Base-by-base conservation (phyloP, 2,329 filamentous ascomycete genomes). In the Pseudopithomyces chartarum region DNA sequence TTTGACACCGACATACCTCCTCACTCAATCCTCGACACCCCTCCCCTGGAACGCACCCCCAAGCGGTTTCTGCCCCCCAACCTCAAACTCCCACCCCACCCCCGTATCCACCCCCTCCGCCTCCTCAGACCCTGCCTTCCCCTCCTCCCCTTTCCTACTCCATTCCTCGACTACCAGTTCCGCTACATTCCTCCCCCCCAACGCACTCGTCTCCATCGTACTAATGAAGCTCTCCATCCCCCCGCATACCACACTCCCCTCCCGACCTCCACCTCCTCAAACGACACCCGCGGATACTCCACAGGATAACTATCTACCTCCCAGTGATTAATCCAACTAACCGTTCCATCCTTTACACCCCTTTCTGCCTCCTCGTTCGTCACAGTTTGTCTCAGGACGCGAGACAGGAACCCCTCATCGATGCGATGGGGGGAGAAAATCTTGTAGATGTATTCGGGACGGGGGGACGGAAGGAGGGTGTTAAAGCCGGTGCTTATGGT, bases 171-270 rank as follows among this genome's bases (percentile, higher is more conserved):
- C 81, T 48, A 93, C 81, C 49, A 93, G 77, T 58, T 81, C 82
- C 3, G 90, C 90, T 20, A 94, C 87, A 69, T 94, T 94, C 83
- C 85, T 91, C 0, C 93, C 94, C 87, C 94, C 93, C 62, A 97
- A 76, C 1, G 90, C 90, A 71, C 88, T 96, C 7, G 94, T 96
- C 80, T 98, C 93, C 94, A 98, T 98, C 0, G 92, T 97, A 10
- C 90, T 95, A 64, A 98, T 96, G 73, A 99, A 97, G 64, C 89
- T 89, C 78, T 98, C 94, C 42, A 98, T 96, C 0, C 83, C 84
- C 81, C 80, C 5, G 85, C 87, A 65, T 88, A 88, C 83, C 83
- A 95, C 13, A 94, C 68, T 0, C 86, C 85, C 1, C 71, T 61
- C 5, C 85, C 87, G 2, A 97, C 73, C 60, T 88, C 80, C 2